A percentile compares a stretch with the other conserved stretches of the same genome.
Evolutionary conservation across 202 grass and related monocot genomes (phyloP).

Genomic region (Saccharum hybrid): DNA sequence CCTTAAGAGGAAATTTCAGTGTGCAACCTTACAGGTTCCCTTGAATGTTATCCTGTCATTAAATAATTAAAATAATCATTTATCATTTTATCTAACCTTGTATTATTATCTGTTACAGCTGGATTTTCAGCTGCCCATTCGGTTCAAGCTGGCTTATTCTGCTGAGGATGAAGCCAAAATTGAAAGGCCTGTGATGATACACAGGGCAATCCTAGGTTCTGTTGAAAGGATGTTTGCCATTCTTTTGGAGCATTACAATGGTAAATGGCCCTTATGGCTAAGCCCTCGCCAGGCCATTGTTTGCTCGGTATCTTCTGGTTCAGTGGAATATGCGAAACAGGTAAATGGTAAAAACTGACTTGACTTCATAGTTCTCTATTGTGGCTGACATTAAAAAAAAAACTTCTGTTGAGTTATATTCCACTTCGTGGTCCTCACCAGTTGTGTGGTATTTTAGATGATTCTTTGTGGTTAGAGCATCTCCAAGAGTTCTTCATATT

Average conservation of each 20-base stretch:
- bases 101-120: slow-evolving; percentile 64
- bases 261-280: slow-evolving; percentile 98
- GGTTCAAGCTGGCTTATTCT: slow-evolving; percentile 93
- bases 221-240: slow-evolving; percentile 99
- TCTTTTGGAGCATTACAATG: slow-evolving; percentile 99
- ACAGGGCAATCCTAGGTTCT: slow-evolving; percentile 90
- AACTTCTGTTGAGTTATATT: neutral
- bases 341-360: slow-evolving; percentile 54
- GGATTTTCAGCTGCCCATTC: slow-evolving; percentile 89
- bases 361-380: slow-evolving; percentile 27
- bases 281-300: slow-evolving; percentile 98
- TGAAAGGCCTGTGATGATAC: slow-evolving; percentile 98
- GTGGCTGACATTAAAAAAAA: slow-evolving; percentile 10
- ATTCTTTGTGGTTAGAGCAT: neutral
- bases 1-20: slow-evolving; percentile 97
- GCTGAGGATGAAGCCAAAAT: slow-evolving; percentile 94
- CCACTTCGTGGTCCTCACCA: neutral
- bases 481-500: too few relatives aligned
- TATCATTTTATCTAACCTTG: slow-evolving; percentile 34
- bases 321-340: slow-evolving; percentile 74
- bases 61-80: neutral
- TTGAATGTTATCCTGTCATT: slow-evolving; percentile 31
- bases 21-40: slow-evolving; percentile 91
- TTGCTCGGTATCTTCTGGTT: slow-evolving; percentile 76
- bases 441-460: neutral